A percentile compares a stretch with the other conserved stretches of the same genome.
phyloP scores from a whole-genome alignment of 192 early-diverging fungal genomes.

The Backusella sp. region DNA sequence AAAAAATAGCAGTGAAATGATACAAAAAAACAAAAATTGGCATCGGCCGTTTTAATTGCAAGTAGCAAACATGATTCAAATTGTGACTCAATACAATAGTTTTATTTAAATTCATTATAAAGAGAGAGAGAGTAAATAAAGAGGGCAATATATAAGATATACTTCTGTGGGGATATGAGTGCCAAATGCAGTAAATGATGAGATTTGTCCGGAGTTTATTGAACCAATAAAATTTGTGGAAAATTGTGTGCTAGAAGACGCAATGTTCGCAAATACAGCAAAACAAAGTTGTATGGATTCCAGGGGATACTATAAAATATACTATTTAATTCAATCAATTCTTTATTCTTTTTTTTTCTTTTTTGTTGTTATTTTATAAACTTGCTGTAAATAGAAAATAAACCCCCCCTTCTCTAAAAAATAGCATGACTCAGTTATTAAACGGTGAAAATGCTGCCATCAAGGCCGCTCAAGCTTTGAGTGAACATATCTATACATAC shows the following conservation, averaged over 20 bases:
- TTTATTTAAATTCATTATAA: background rate
- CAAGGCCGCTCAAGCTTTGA: conserved; percentile 37
- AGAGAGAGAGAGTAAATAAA: background rate
- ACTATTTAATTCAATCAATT: background rate
- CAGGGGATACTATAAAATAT: conserved; percentile 8
- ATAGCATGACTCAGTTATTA: conserved; percentile 24
- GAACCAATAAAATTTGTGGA: conserved; percentile 11
- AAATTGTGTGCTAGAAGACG: conserved; percentile 35
- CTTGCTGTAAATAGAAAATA: conserved; percentile 2
- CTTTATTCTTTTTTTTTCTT: conserved; percentile 6
- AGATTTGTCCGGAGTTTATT: conserved; percentile 11
- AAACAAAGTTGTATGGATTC: background rate
- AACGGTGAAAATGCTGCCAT: conserved; percentile 39
- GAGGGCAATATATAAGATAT: background rate
- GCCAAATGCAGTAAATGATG: conserved; percentile 6
- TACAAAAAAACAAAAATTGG: background rate
- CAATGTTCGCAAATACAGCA: conserved; percentile 30
- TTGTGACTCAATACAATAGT: background rate
- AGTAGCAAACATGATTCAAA: background rate
- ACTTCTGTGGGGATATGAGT: background rate
- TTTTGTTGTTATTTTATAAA: conserved; percentile 4
- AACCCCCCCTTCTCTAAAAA: background rate
- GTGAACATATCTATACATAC: conserved; percentile 45
- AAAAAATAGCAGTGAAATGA: background rate
- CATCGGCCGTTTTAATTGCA: background rate